phyloP scores from a whole-genome alignment of 2,329 filamentous ascomycete genomes.

The Lecanicillium sp. region DNA sequence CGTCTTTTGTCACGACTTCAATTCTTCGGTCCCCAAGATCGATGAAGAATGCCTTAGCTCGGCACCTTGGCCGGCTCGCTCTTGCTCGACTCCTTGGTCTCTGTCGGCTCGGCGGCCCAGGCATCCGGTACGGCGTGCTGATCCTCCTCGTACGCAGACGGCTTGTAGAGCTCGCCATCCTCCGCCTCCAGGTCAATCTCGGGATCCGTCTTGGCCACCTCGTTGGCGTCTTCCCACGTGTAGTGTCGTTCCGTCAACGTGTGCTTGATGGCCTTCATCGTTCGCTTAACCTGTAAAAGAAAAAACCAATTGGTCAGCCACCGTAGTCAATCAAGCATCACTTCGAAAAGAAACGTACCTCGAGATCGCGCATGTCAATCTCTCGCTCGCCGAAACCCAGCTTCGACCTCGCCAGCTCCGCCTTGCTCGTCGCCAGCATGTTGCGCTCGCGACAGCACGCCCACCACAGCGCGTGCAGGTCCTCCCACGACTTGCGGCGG shows the following conservation, averaged over 20 bases:
- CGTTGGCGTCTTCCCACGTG: slow-evolving; percentile 72
- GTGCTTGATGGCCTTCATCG: slow-evolving; percentile 78
- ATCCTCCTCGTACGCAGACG: slow-evolving; percentile 33
- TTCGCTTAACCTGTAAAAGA: slow-evolving; percentile 58
- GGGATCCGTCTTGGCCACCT: slow-evolving; percentile 58
- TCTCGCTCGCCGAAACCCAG: slow-evolving; percentile 71
- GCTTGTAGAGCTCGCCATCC: slow-evolving; percentile 44
- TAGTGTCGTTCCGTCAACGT: slow-evolving; percentile 83
- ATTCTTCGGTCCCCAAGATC: neutral
- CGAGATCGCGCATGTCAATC: slow-evolving; percentile 53
- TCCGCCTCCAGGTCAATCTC: slow-evolving; percentile 55
- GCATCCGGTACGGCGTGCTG: slow-evolving; percentile 18
- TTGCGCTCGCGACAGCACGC: slow-evolving; percentile 88
- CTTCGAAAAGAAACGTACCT: slow-evolving; percentile 46
- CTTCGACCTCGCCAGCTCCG: slow-evolving; percentile 61
- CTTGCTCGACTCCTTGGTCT: slow-evolving; percentile 14
- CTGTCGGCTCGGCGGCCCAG: slow-evolving; percentile 20
- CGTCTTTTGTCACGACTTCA: no score
- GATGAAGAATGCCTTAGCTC: slow-evolving; percentile 3
- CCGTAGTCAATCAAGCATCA: neutral
- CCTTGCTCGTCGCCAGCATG: slow-evolving; percentile 69
- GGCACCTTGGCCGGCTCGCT: slow-evolving; percentile 11
- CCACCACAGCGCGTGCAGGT: slow-evolving; percentile 92
- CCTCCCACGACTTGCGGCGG: slow-evolving; percentile 85
- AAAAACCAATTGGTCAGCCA: slow-evolving; percentile 15